Base-by-base conservation (phyloP, 2,329 filamentous ascomycete genomes). In the Epichloe scottii region DNA sequence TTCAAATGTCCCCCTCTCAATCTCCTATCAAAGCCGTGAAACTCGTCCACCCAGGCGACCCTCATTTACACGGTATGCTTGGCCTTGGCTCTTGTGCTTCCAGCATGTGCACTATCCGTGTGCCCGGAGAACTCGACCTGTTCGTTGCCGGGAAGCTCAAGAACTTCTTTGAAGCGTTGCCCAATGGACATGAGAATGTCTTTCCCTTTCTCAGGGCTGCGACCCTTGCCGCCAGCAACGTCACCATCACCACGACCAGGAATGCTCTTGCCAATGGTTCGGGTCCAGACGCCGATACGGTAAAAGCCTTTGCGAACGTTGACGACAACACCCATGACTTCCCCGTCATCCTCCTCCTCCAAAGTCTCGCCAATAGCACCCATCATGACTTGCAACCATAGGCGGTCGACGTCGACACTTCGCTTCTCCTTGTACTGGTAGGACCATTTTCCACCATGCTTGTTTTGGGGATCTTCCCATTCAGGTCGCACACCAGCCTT, bases 281-380 rank as follows among this genome's bases (percentile, higher is more conserved):
- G 86, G 56, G 93, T 98, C 93, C 94, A 98, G 60, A 97, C 82
- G 66, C 91, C 90, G 60, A 98, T 86, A 75, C 93, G 87, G 79
- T 89, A 98, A 75, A 98, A 97, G 48, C 87, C 90, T 76, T 95
- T 96, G 70, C 93, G 87, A 53, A 98, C 91, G 71, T 98, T 98
- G 75, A 97, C 90, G 26, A 98, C 93, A 35, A 98, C 94, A 57
- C 93, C 93, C 93, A 97, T 97, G 68, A 98, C 86, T 71, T 98
- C 94, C 61, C 90, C 90, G 65, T 97, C 93, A 35, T 85, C 84
- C 65, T 96, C 90, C 40, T 87, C 84, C 75, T 98, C 93, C 51
- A 98, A 85, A 26, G 91, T 97, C 78, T 98, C 94, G 64, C 93
- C 93, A 59, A 98, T 97, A 51, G 90, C 93, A 34, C 87, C 83